Evolutionary conservation across 83 land plant species (phyloP).

Genomic region (Larix sibirica): DNA sequence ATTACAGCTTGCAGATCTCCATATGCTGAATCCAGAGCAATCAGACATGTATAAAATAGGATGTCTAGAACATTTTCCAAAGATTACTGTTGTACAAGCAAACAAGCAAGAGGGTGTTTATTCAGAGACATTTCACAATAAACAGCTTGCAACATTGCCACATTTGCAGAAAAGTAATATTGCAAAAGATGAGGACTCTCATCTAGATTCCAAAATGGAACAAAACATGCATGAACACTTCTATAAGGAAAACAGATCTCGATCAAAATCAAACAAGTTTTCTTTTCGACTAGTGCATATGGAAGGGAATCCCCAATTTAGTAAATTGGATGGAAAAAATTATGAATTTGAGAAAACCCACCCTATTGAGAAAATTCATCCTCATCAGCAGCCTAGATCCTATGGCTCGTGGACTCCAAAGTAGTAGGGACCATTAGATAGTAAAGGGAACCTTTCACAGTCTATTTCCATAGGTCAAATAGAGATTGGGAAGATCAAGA

Average conservation of each 20-base stretch:
- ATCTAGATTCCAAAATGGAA: not conserved
- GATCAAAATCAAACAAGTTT: slow-evolving; percentile 3
- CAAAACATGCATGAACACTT: not conserved
- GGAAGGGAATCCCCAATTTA: slow-evolving; percentile 5
- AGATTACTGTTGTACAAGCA: not conserved
- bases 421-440: not conserved
- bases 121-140: not conserved
- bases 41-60: not conserved
- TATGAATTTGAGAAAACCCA: not conserved
- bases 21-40: too few species aligned
- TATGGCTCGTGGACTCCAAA: slow-evolving; percentile 7
- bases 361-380: not conserved
- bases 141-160: not conserved
- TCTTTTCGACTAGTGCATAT: not conserved
- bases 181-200: not conserved
- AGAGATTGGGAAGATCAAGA: not conserved
- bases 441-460: not conserved
- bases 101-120: not conserved
- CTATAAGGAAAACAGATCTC: slow-evolving; percentile 1
- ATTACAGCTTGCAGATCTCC: too few species aligned
- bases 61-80: not conserved
- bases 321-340: not conserved
- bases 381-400: slow-evolving; percentile 4
- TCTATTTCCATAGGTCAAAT: not conserved
- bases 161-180: not conserved